Conservation (phyloP, 768 basidiomycete genomes). For the Dioszegia crocea region DNA sequence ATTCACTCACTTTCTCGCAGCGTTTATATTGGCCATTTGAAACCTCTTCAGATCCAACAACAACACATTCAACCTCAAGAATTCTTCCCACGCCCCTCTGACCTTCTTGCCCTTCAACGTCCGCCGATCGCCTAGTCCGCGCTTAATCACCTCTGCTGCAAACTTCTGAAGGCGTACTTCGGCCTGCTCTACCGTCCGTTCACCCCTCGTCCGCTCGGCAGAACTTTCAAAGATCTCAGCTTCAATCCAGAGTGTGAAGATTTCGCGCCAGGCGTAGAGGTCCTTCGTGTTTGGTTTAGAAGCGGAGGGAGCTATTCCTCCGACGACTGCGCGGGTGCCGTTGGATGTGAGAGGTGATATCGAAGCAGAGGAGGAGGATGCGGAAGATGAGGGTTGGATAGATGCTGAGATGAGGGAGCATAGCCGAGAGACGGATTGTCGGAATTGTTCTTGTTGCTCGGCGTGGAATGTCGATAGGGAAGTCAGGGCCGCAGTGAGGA, state of each 20-base stretch:
- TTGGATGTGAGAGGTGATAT: slow-evolving; percentile 9
- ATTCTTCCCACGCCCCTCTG: slow-evolving; percentile 61
- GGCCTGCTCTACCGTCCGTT: slow-evolving; percentile 64
- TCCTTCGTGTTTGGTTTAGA: slow-evolving; percentile 54
- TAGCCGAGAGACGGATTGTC: slow-evolving; percentile 54
- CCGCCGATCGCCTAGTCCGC: slow-evolving; percentile 58
- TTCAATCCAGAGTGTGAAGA: slow-evolving; percentile 82
- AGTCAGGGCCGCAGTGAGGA: slow-evolving; percentile 59
- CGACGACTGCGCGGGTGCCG: slow-evolving; percentile 40
- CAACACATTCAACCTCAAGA: slow-evolving; percentile 70
- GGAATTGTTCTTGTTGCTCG: slow-evolving; percentile 58
- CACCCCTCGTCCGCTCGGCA: slow-evolving; percentile 63
- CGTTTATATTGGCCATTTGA: slow-evolving; percentile 77
- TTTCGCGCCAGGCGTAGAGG: slow-evolving; percentile 80
- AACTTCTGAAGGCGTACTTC: slow-evolving; percentile 66
- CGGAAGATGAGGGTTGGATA: slow-evolving; percentile 25
- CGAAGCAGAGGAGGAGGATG: slow-evolving; percentile 17
- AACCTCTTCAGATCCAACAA: slow-evolving; percentile 83
- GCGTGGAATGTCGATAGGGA: slow-evolving; percentile 55
- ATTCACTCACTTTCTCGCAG: slow-evolving; percentile 65
- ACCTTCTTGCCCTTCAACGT: slow-evolving; percentile 62
- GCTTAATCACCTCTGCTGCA: slow-evolving; percentile 58
- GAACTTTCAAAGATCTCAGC: slow-evolving; percentile 76
- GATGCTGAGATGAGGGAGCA: slow-evolving; percentile 48
- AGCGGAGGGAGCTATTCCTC: slow-evolving; percentile 18